phyloP scores from a whole-genome alignment of 306 rosid species.

The Corylus americana region DNA sequence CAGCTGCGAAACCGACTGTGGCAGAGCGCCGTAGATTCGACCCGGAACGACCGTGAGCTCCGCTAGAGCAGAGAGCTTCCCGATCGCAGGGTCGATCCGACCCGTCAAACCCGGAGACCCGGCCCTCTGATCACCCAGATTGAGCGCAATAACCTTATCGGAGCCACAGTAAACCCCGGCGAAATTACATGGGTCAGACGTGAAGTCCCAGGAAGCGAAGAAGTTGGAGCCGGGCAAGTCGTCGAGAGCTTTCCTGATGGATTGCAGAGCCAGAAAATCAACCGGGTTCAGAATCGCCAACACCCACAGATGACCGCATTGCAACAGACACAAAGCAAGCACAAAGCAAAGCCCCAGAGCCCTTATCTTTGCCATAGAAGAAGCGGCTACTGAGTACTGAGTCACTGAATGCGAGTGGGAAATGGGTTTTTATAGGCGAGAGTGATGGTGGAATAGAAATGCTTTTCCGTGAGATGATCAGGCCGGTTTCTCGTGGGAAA shows the following conservation, averaged over 20 bases:
- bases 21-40: conserved; percentile 70
- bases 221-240: conserved; percentile 87
- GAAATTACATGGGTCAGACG: conserved; percentile 88
- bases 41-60: conserved; percentile 93
- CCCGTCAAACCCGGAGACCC: conserved; percentile 88
- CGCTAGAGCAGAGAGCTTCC: conserved; percentile 71
- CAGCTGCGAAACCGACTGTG: conserved; percentile 47
- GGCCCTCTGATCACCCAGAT: conserved; percentile 92
- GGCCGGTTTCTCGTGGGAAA: conserved; percentile 55
- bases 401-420: background rate
- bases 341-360: background rate
- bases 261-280: conserved; percentile 89
- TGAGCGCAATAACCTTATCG: conserved; percentile 76
- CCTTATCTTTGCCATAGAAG: conserved; percentile 50
- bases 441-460: background rate
- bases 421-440: conserved; percentile 31
- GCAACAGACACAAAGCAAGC: conserved; percentile 39
- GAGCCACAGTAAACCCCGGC: conserved; percentile 88
- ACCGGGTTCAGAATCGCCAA: conserved; percentile 78
- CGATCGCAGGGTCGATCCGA: conserved; percentile 63
- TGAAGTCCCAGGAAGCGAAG: conserved; percentile 93
- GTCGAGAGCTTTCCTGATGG: conserved; percentile 62
- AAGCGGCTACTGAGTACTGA: conserved; percentile 6
- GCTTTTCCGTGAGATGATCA: conserved; percentile 47
- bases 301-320: conserved; percentile 15